Base-by-base conservation (phyloP, 176 grass and related monocot genomes). In the Tillandsia leiboldiana region DNA sequence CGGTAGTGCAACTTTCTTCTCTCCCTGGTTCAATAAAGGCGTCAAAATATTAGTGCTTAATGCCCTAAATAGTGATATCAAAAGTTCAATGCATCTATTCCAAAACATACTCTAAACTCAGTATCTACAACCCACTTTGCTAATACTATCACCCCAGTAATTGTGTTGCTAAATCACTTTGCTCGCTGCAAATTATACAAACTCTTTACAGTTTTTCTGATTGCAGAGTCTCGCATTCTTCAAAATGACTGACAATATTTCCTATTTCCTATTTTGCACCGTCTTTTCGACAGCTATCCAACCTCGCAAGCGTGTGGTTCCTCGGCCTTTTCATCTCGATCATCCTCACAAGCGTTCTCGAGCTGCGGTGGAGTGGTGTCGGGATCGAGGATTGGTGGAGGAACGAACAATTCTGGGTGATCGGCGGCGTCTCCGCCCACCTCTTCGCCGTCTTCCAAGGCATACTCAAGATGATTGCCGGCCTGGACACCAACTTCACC, bases 361-460 rank as follows among this genome's bases (percentile, higher is more conserved):
- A 97, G 84, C 81, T 97, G 73, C 79, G 93, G 18, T 97, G 93
- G 93, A 97, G 93, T 12, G 89, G 93, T 54, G 83, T 97, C 13
- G 84, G 93, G 53, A 97, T 97, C 0, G 89, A 97, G 73, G 93
- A 97, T 77, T 97, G 81, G 93, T 92, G 93, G 93, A 74, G 93
- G 22, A 97, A 97, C 12, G 93, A 97, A 73, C 93, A 97, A 71
- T 97, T 97, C 79, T 97, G 93, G 89, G 89, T 92, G 67, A 97
- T 97, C 1, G 93, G 93, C 6, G 89, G 93, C 15, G 81, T 97
- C 10, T 97, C 93, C 1, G 93, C 93, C 0, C 93, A 97, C 33
- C 89, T 97, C 59, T 97, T 97, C 48, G 93, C 93, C 1, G 93
- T 97, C 73, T 97, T 97, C 79, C 93, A 97, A 74, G 89, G 93